Evolutionary conservation across 2,329 filamentous ascomycete species (phyloP).

Genomic region (Pyrenophora graminea): DNA sequence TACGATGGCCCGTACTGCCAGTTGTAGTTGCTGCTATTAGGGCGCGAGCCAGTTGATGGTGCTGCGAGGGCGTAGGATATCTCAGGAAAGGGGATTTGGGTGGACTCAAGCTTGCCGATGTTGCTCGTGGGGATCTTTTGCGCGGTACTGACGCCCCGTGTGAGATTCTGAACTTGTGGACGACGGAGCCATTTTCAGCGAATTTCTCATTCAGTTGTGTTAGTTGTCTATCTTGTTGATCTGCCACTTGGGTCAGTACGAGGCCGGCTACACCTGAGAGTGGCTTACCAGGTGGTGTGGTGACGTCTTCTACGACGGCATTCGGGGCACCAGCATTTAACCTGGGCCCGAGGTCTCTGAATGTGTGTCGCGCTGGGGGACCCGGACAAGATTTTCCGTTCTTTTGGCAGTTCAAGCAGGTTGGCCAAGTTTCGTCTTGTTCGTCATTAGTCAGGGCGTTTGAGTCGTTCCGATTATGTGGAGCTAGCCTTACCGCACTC

Average conservation of each 20-base stretch:
- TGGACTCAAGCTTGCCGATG: constrained; percentile 17
- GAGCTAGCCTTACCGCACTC: constrained; percentile 24
- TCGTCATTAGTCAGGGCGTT: constrained; percentile 14
- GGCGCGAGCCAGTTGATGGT: constrained; percentile 34
- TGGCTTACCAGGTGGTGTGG: constrained; percentile 3
- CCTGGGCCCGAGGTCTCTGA: constrained; percentile 34
- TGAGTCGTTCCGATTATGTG: constrained; percentile 2
- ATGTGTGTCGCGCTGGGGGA: constrained; percentile 39
- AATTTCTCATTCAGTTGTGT: constrained; percentile 33
- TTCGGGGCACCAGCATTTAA: constrained; percentile 11
- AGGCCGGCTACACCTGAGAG: not conserved
- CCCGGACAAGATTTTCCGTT: constrained; percentile 43
- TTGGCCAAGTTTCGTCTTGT: constrained; percentile 43
- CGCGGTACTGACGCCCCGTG: constrained; percentile 5
- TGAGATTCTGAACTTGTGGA: constrained; percentile 37
- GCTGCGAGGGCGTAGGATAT: constrained; percentile 32
- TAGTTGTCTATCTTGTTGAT: constrained; percentile 17
- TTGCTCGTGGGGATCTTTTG: constrained; percentile 17
- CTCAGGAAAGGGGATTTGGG: constrained; percentile 23
- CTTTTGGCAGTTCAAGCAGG: constrained; percentile 41
- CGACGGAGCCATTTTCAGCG: constrained; percentile 33
- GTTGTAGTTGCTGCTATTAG: constrained; percentile 31
- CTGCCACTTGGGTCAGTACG: constrained; percentile 12
- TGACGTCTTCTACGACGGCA: not conserved
- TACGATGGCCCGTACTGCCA: constrained; percentile 35